These are phyloP conservation scores for Elongisporangium anandrum DNA, from an alignment of 352 stramenopile species.

Conservation along the genomic window DNA sequence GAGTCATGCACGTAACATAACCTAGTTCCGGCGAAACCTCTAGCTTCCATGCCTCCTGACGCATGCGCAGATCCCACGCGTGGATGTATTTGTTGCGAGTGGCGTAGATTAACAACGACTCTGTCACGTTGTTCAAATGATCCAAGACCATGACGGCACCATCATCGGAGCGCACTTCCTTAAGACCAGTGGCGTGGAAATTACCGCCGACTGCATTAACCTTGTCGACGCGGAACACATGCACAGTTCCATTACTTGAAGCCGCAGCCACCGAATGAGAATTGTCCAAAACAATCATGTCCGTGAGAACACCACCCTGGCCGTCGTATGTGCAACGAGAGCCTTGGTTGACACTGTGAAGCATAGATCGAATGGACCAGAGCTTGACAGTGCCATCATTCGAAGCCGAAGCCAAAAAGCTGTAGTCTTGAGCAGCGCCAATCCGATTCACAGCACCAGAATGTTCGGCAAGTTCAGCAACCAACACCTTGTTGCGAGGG, in stretches of 20 bases:
- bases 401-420: slow-evolving; percentile 94
- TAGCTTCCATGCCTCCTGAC: slow-evolving; percentile 90
- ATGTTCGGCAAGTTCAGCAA: slow-evolving; percentile 90
- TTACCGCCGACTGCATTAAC: slow-evolving; percentile 64
- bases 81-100: slow-evolving; percentile 89
- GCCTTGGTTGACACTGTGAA: slow-evolving; percentile 91
- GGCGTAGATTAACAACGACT: slow-evolving; percentile 92
- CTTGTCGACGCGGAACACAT: slow-evolving; percentile 96
- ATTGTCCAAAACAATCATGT: slow-evolving; percentile 95
- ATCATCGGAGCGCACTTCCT: slow-evolving; percentile 73
- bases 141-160: slow-evolving; percentile 94
- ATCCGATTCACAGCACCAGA: slow-evolving; percentile 91
- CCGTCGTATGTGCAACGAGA: slow-evolving; percentile 92
- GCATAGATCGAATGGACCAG: slow-evolving; percentile 92
- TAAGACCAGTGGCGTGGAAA: slow-evolving; percentile 63
- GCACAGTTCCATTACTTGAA: slow-evolving; percentile 87
- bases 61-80: slow-evolving; percentile 91
- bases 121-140: slow-evolving; percentile 94
- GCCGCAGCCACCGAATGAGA: slow-evolving; percentile 93
- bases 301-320: slow-evolving; percentile 88
- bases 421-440: slow-evolving; percentile 92
- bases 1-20: slow-evolving; percentile 93
- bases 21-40: slow-evolving; percentile 92
- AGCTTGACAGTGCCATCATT: slow-evolving; percentile 96
- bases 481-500: slow-evolving; percentile 76